A percentile compares a stretch with the other conserved stretches of the same genome.
Conservation (phyloP, 768 basidiomycete genomes). For the Imleria badia region DNA sequence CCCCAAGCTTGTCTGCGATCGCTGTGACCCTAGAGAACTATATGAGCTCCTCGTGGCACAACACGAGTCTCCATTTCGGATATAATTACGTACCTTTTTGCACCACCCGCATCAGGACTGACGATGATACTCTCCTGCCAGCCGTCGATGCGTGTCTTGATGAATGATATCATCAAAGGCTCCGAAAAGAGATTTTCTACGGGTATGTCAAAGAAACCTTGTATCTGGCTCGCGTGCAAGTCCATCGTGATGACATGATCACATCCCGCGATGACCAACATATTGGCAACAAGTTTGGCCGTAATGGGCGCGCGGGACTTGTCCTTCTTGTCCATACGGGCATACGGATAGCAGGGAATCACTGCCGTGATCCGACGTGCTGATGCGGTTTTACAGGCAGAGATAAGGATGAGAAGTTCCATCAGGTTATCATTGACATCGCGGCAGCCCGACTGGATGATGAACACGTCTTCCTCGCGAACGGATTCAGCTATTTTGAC, state of each 20-base stretch:
- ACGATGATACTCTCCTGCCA: constrained; percentile 91
- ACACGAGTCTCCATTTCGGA: neutral
- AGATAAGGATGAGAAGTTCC: constrained; percentile 98
- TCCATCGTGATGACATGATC: constrained; percentile 99
- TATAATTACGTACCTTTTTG: constrained; percentile 75
- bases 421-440: constrained; percentile 97
- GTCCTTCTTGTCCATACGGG: constrained; percentile 98
- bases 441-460: constrained; percentile 87
- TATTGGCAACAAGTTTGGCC: constrained; percentile 97
- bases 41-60: constrained; percentile 2
- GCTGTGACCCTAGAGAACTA: constrained; percentile 73
- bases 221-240: constrained; percentile 95
- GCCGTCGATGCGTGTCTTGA: constrained; percentile 80
- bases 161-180: constrained; percentile 93
- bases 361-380: constrained; percentile 96
- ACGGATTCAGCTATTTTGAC: constrained; percentile 95
- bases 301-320: constrained; percentile 95
- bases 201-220: constrained; percentile 98
- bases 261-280: constrained; percentile 95
- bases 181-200: constrained; percentile 98
- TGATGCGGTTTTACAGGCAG: constrained; percentile 95
- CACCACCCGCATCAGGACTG: constrained; percentile 96
- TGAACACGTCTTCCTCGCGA: constrained; percentile 98
- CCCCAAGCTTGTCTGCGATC: constrained; percentile 91
- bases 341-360: constrained; percentile 97